Conservation (phyloP, 805 yeast genomes). For the Sugiyamaella lignohabitans region DNA sequence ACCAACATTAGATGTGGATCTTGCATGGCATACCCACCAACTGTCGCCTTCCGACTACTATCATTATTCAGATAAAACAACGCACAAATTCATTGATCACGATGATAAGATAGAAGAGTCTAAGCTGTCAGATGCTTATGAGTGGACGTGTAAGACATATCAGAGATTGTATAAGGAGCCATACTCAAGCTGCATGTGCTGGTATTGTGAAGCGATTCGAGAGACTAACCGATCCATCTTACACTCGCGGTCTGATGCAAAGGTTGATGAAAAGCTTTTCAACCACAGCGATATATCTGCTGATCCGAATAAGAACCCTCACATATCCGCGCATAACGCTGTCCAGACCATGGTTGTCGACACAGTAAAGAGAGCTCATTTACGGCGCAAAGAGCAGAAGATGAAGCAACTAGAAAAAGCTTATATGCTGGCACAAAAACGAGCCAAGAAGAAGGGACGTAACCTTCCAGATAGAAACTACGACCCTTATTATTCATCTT, state of each 20-base stretch:
- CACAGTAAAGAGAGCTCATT: neutral
- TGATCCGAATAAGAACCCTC: constrained; percentile 5
- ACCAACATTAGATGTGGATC: constrained; percentile 21
- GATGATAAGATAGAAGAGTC: constrained; percentile 15
- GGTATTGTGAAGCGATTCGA: constrained; percentile 16
- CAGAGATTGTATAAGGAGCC: constrained; percentile 8
- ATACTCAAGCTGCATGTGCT: constrained; percentile 16
- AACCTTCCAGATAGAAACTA: neutral
- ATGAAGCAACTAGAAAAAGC: constrained; percentile 3
- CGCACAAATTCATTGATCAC: constrained; percentile 12
- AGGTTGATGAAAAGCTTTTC: neutral
- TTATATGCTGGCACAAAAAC: neutral
- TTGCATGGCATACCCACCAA: constrained; percentile 24
- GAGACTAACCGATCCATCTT: constrained; percentile 9
- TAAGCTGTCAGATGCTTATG: constrained; percentile 9
- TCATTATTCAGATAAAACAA: neutral
- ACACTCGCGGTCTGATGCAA: neutral
- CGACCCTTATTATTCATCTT: constrained; percentile 1
- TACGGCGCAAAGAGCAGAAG: neutral
- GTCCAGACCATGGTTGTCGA: neutral
- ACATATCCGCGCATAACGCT: constrained; percentile 15
- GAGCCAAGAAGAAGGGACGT: constrained; percentile 8
- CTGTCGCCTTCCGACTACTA: constrained; percentile 15
- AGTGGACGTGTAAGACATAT: constrained; percentile 10
- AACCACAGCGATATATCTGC: neutral